Conservation (phyloP, 2,329 filamentous ascomycete species). For the Apiospora malaysiana region DNA sequence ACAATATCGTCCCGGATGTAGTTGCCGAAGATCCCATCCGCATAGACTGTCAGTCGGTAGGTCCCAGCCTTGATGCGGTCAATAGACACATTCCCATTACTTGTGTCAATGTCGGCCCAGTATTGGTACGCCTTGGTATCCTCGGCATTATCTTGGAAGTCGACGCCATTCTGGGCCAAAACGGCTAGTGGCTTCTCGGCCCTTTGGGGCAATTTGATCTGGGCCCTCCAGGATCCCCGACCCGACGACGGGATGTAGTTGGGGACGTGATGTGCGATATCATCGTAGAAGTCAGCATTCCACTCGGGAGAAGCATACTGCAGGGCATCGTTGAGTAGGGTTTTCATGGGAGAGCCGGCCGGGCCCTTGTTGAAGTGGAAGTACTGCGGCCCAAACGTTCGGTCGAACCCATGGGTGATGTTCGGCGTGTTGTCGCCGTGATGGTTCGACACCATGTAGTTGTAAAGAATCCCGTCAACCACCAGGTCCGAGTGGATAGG, state of each 20-base stretch:
- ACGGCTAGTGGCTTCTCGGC: conserved; percentile 61
- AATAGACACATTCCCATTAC: conserved; percentile 56
- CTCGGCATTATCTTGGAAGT: conserved; percentile 65
- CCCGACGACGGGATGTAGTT: conserved; percentile 61
- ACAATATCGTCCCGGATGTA: conserved; percentile 57
- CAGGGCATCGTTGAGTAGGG: conserved; percentile 59
- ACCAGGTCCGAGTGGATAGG: conserved; percentile 67
- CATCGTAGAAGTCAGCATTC: conserved; percentile 68
- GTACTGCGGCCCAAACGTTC: conserved; percentile 68
- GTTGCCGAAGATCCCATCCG: conserved; percentile 66
- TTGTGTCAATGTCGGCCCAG: conserved; percentile 58
- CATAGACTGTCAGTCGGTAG: conserved; percentile 69
- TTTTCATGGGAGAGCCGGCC: conserved; percentile 49
- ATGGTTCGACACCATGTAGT: conserved; percentile 67
- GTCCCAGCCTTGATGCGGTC: conserved; percentile 60
- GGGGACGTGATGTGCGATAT: conserved; percentile 63
- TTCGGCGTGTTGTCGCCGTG: conserved; percentile 68
- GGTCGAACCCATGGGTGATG: conserved; percentile 68
- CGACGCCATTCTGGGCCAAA: conserved; percentile 55
- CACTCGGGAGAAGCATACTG: conserved; percentile 57
- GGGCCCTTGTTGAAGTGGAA: conserved; percentile 67
- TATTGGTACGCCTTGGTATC: conserved; percentile 65
- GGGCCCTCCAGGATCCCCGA: conserved; percentile 57
- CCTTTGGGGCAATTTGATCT: conserved; percentile 56
- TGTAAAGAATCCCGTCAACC: conserved; percentile 70